These are phyloP conservation scores for Ziziphus jujuba DNA, from an alignment of 306 rosid species.

Conservation along the genomic window DNA sequence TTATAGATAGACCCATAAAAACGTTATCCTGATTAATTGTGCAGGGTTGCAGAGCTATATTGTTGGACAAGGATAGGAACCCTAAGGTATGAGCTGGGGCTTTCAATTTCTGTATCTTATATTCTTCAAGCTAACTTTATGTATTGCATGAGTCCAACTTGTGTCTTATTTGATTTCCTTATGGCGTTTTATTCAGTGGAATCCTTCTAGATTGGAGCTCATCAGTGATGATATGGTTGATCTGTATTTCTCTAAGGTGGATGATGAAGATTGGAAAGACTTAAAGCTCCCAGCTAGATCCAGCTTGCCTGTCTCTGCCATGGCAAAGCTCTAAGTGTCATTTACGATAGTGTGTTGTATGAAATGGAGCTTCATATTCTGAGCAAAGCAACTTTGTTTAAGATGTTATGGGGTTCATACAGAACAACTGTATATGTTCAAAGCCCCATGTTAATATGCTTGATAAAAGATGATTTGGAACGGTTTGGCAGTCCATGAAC, in stretches of 20 bases:
- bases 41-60: conserved; percentile 96
- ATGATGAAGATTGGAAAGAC: conserved; percentile 73
- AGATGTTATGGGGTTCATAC: background rate
- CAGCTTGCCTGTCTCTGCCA: conserved; percentile 60
- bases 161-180: background rate
- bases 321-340: conserved; percentile 62
- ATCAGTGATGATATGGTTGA: conserved; percentile 27
- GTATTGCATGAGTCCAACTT: background rate
- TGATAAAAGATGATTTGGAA: too few species aligned
- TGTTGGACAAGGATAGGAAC: conserved; percentile 81
- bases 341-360: too few species aligned
- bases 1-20: conserved; percentile 20
- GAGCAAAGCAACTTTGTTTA: background rate
- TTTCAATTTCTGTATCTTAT: background rate
- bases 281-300: conserved; percentile 74
- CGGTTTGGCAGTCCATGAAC: too few species aligned
- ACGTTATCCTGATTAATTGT: conserved; percentile 12
- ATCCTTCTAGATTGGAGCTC: conserved; percentile 35
- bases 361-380: too few species aligned
- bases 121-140: background rate
- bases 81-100: conserved; percentile 61
- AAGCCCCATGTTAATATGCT: too few species aligned
- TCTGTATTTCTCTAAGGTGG: conserved; percentile 37
- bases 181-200: conserved; percentile 28
- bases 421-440: too few species aligned